Base-by-base conservation (phyloP, 768 basidiomycete genomes). In the Royoungia palumana region DNA sequence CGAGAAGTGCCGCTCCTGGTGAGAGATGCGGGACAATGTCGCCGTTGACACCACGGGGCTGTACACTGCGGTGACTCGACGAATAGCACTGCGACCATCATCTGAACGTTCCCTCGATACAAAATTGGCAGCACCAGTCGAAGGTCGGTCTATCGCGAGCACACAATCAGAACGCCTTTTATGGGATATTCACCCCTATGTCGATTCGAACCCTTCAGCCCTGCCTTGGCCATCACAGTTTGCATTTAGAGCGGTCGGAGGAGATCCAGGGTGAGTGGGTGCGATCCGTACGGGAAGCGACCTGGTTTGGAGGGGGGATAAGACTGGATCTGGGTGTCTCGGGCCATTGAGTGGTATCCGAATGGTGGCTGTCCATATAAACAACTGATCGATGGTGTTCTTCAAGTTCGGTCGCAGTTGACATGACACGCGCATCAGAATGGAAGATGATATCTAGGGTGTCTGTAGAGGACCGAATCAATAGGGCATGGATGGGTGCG, bases 361-460 rank as follows among this genome's bases (percentile, higher is more conserved):
- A 36, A 50, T 27, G 2, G 41, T 47, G 53, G 55, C 52, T 21
- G 35, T 42, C 22, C 42, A 35, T 30, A 44, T 48, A 52, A 43
- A 35, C 48, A 43, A 41, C 24, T 35, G 43, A 60, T 51, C 50
- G 41, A 52, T 51, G 54, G 34, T 28, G 42, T 49, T 52, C 43
- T 42, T 57, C 59, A 32, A 35, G 53, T 66, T 64, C 64, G 59
- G 62, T 46, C 65, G 62, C 50, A 66, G 64, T 62, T 42, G 49
- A 28, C 38, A 64, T 64, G 62, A 65, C 65, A 67, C 67, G 65
- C 65, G 67, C 67, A 67, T 67, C 65, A 67, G 40, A 67, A 67
- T 67, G 65, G 65, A 67, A 69, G 35, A 38, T 44, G 50, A 54
- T 53, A 49, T 55, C 52, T 62, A 69, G 65, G 60, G 56, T 51